Conservation (phyloP, 148 eudicot genomes). For the Camellia sinensis region DNA sequence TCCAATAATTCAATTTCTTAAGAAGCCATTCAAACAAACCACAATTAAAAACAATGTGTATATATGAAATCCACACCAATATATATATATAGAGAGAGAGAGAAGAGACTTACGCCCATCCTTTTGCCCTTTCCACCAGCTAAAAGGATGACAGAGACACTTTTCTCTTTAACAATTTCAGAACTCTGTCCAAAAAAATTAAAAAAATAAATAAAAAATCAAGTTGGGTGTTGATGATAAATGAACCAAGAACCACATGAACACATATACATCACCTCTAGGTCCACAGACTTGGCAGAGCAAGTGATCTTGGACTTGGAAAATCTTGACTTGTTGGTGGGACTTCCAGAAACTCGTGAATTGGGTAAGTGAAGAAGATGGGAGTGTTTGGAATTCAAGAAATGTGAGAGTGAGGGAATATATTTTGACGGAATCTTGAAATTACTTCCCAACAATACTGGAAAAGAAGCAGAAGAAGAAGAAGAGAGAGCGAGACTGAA, state of each 20-base stretch:
- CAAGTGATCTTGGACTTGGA: conserved; percentile 22
- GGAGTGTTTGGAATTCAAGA: conserved; percentile 2
- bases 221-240: not conserved
- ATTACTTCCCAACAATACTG: not conserved
- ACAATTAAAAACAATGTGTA: not conserved
- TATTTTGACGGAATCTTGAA: conserved; percentile 11
- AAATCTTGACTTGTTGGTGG: not conserved
- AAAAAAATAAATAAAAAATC: not conserved
- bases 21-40: not conserved
- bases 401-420: not conserved
- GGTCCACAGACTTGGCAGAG: conserved; percentile 23
- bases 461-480: not conserved
- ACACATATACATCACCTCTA: conserved; percentile 11
- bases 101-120: conserved; percentile 70
- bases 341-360: not conserved
- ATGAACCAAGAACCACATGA: not conserved
- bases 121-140: conserved; percentile 95
- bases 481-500: not conserved
- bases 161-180: conserved; percentile 61
- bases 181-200: conserved; percentile 34
- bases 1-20: not conserved
- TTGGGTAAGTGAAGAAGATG: not conserved
- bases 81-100: not conserved
- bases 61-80: not conserved
- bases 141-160: conserved; percentile 85